Base-by-base conservation (phyloP, 192 early-diverging fungal genomes). In the Spizellomyces sp. region DNA sequence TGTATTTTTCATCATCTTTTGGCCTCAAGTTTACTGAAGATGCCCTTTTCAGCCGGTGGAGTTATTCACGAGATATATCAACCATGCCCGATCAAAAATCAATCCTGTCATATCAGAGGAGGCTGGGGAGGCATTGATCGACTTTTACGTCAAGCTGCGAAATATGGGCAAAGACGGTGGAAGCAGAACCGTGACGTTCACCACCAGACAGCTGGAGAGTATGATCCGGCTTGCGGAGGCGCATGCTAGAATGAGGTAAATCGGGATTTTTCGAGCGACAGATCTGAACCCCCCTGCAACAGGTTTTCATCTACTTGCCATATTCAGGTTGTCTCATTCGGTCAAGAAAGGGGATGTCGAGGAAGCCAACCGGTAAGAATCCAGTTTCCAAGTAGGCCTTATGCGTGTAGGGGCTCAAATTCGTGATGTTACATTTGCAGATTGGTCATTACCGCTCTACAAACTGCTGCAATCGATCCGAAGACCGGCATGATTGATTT, bases 151-250 rank as follows among this genome's bases (percentile, higher is more conserved):
- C 12, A 87, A 90, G 15, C 79, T 98, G 69, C 84, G 98, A 4
- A 84, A 89, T 65, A 78, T 90, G 63, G 96, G 95, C 0, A 56
- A 54, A 19, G 65, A 69, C 19, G 66, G 69, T 43, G 74, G 78
- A 6, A 62, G 61, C 41, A 63, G 79, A 47, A 80, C 79, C 6
- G 73, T 87, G 0, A 94, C 95, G 0, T 95, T 95, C 4, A 99
- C 96, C 0, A 96, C 95, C 4, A 85, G 96, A 57, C 95, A 98
- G 77, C 85, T 98, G 8, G 97, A 97, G 83, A 95, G 93, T 6
- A 97, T 99, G 95, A 96, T 98, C 77, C 91, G 96, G 58, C 84
- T 99, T 77, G 73, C 93, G 12, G 96, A 99, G 72, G 96, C 94
- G 4, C 91, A 94, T 64, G 96, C 96, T 63, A 87, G 89, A 58